Percentiles rank a stretch among this genome's conserved stretches.
These are phyloP conservation scores for Aspergillus phoenicis DNA, from an alignment of 2,329 filamentous ascomycete species.

Conservation along the genomic window DNA sequence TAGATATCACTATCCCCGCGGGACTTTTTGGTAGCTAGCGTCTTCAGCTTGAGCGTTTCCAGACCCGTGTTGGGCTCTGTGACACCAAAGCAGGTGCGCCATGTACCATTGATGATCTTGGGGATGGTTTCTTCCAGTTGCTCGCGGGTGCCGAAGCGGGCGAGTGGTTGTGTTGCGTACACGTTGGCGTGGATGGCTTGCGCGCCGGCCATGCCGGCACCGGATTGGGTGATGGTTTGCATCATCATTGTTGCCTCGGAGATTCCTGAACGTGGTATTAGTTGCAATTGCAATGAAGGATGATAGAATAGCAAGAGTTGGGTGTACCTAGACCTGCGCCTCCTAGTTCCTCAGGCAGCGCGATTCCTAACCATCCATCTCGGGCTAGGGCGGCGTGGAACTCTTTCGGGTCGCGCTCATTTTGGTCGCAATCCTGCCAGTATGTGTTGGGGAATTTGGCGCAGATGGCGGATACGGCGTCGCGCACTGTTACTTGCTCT, in stretches of 20 bases:
- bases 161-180: constrained; percentile 67
- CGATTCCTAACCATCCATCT: constrained; percentile 80
- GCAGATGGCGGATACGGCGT: constrained; percentile 70
- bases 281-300: too few species aligned
- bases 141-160: constrained; percentile 68
- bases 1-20: constrained; percentile 58
- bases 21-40: constrained; percentile 58
- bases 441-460: constrained; percentile 70
- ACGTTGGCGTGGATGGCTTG: constrained; percentile 61
- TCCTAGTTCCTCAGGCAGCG: constrained; percentile 72
- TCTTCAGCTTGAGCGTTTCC: constrained; percentile 72
- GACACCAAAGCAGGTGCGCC: constrained; percentile 77
- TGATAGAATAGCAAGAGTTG: too few species aligned
- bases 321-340: constrained; percentile 65
- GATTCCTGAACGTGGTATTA: constrained; percentile 49
- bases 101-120: constrained; percentile 70
- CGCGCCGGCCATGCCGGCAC: constrained; percentile 74
- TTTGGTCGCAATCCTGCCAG: constrained; percentile 74
- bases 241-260: constrained; percentile 86
- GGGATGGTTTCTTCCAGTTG: constrained; percentile 68
- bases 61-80: constrained; percentile 83
- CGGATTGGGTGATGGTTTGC: constrained; percentile 73
- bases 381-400: constrained; percentile 74
- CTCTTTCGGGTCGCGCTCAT: constrained; percentile 70
- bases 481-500: constrained; percentile 71